A percentile compares a stretch with the other conserved stretches of the same genome.
phyloP scores from a whole-genome alignment of 176 grass and related monocot genomes.

The Oryza glumipatula region DNA sequence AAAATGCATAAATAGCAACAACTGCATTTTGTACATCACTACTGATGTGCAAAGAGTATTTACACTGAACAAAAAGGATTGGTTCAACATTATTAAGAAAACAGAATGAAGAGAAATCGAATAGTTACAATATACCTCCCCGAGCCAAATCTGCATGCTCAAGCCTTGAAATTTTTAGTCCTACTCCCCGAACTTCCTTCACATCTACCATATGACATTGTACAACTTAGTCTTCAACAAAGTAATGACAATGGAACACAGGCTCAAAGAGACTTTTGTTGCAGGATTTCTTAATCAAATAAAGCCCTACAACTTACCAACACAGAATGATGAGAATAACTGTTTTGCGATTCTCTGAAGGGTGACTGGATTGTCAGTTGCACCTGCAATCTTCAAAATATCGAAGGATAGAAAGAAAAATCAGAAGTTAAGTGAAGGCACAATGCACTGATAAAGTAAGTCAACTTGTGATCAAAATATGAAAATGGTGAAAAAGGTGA shows the following conservation, averaged over 20 bases:
- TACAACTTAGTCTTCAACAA: conserved; percentile 35
- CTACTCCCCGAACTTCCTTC: conserved; percentile 95
- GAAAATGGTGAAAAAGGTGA: conserved; percentile 17
- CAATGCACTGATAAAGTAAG: not conserved
- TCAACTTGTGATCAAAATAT: conserved; percentile 18
- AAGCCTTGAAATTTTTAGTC: conserved; percentile 81
- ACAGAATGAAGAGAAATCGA: conserved; percentile 23
- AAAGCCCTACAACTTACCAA: conserved; percentile 53
- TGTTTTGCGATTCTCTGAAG: conserved; percentile 83
- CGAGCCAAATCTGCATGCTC: conserved; percentile 53
- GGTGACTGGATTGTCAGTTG: conserved; percentile 67
- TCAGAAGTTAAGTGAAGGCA: conserved; percentile 20
- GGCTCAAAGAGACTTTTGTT: conserved; percentile 7
- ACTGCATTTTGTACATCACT: conserved; percentile 8
- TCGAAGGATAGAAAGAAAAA: conserved; percentile 29
- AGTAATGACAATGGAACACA: not conserved
- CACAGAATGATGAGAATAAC: conserved; percentile 68
- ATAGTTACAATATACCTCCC: conserved; percentile 56
- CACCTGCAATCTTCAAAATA: conserved; percentile 73
- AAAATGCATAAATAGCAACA: conserved; percentile 22
- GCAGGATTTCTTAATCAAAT: not conserved
- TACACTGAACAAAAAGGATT: conserved; percentile 1
- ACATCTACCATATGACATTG: conserved; percentile 58
- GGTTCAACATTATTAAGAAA: conserved; percentile 27
- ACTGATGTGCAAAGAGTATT: not conserved